Evolutionary conservation across 2,329 filamentous ascomycete species (phyloP).

Genomic region (Alternaria sp.): DNA sequence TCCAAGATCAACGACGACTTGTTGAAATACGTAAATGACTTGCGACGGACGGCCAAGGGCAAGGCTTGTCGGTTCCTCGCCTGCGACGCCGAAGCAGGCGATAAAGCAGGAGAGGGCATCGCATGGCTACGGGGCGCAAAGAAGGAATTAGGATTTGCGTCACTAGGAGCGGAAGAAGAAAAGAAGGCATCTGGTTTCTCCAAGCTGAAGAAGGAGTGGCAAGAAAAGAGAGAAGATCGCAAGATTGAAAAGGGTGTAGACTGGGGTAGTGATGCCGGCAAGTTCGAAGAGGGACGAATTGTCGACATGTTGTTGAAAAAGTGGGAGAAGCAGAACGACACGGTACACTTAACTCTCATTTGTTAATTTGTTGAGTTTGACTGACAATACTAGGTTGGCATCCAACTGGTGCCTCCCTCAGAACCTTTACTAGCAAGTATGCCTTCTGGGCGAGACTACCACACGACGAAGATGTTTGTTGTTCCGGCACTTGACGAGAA

Average conservation of each 20-base stretch:
- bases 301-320: conserved; percentile 87
- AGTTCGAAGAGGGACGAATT: conserved; percentile 82
- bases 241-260: conserved; percentile 74
- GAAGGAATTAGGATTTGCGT: conserved; percentile 72
- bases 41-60: conserved; percentile 77
- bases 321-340: conserved; percentile 94
- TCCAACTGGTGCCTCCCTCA: conserved; percentile 76
- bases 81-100: conserved; percentile 84
- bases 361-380: conserved; percentile 1
- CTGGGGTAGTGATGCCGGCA: conserved; percentile 86
- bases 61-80: conserved; percentile 91
- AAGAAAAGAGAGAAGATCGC: conserved; percentile 79
- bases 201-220: conserved; percentile 75
- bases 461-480: conserved; percentile 72
- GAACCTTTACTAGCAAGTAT: conserved; percentile 78
- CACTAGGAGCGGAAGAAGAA: conserved; percentile 52
- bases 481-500: conserved; percentile 71
- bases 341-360: conserved; percentile 63
- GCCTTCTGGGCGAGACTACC: conserved; percentile 88
- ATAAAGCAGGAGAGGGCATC: conserved; percentile 82
- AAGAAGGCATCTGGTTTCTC: conserved; percentile 65
- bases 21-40: conserved; percentile 76
- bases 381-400: conserved; percentile 69
- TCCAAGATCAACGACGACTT: conserved; percentile 69
- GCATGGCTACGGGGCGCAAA: conserved; percentile 84